Base-by-base conservation (phyloP, 805 yeast genomes). In the Monosporozyma servazzii region DNA sequence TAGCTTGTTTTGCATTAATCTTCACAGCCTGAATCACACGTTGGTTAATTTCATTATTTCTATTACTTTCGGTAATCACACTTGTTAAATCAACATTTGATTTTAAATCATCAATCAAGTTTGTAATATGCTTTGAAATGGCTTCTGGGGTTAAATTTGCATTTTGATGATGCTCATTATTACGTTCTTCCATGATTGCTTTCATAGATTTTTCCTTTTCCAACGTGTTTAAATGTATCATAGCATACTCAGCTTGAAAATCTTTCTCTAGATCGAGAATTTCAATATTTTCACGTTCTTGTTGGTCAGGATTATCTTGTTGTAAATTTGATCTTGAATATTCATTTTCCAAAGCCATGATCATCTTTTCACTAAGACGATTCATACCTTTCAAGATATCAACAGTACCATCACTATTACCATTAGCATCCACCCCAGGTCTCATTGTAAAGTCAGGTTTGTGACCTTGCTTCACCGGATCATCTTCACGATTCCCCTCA, bases 381-480 rank as follows among this genome's bases (percentile, higher is more conserved):
- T 91, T 91, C 93, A 91, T 89, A 55, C 95, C 88, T 57, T 85
- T 77, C 71, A 93, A 75, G 18, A 89, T 81, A 17, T 85, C 80
- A 17, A 87, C 75, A 58, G 89, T 79, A 43, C 71, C 70, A 56
- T 87, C 96, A 45, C 77, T 77, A 41, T 74, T 69, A 45, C 82
- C 81, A 52, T 77, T 72, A 8, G 72, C 70, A 52, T 72, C 75
- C 2, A 58, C 59, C 41, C 78, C 78, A 41, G 75, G 76, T 51
- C 77, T 75, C 98, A 91, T 91, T 6, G 97, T 91, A 50, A 87
- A 73, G 68, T 91, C 97, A 0, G 96, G 96, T 20, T 75, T 74
- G 62, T 88, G 87, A 0, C 97, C 97, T 48, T 77, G 68, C 56
- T 74, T 78, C 47, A 82, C 82, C 0, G 95, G 77, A 62, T 86